These are phyloP conservation scores for Pholiota molesta DNA, from an alignment of 768 basidiomycete species.

Conservation along the genomic window DNA sequence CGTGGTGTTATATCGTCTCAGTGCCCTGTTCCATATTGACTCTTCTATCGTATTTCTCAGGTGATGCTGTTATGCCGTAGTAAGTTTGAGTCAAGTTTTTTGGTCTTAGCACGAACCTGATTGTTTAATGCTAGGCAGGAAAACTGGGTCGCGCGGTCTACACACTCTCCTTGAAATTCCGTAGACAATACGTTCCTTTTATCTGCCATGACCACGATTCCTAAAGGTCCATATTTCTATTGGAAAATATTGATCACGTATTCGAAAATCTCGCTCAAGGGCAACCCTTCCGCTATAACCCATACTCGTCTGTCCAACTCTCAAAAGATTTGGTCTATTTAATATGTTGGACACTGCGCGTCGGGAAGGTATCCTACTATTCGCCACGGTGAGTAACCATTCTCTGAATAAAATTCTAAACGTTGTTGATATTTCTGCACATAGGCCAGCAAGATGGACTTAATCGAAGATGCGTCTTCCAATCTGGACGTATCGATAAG, in stretches of 20 bases:
- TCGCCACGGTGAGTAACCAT: neutral
- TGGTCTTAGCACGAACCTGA: neutral
- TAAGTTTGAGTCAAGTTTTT: neutral
- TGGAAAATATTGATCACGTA: neutral
- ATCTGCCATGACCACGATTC: neutral
- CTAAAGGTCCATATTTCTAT: conserved; percentile 5
- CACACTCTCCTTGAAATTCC: conserved; percentile 1
- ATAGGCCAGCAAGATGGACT: neutral
- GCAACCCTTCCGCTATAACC: neutral
- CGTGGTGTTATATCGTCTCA: neutral
- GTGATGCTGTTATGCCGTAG: conserved; percentile 4
- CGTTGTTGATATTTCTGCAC: neutral
- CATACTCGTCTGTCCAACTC: neutral
- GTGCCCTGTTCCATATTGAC: neutral
- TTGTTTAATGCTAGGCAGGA: neutral
- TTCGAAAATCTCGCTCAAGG: neutral
- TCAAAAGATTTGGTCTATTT: neutral
- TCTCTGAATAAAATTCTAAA: neutral
- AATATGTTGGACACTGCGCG: neutral
- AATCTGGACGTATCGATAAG: conserved; percentile 2
- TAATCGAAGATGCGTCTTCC: neutral
- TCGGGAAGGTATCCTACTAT: conserved; percentile 1
- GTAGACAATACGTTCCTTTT: neutral
- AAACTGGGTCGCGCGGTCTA: conserved; percentile 3
- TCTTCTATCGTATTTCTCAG: neutral